Conservation (phyloP, 257 asterid species). For the Osmanthus fragrans region DNA sequence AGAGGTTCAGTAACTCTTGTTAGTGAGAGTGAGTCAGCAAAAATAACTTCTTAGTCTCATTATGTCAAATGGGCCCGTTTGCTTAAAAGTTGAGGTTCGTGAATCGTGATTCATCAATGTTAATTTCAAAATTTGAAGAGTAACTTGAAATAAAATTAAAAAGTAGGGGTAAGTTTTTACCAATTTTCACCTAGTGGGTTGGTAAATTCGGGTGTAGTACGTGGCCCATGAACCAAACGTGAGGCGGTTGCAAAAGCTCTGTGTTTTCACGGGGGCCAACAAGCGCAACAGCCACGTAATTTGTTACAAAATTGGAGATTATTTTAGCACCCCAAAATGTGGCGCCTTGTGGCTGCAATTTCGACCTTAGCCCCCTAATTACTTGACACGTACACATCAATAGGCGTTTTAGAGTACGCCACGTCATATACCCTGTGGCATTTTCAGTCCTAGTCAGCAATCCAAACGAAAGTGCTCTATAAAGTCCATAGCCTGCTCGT, state of each 20-base stretch:
- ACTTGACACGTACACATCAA: conserved; percentile 43
- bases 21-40: too few species aligned
- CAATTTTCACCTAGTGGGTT: conserved; percentile 7
- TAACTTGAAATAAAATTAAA: neutral
- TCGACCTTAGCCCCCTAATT: conserved; percentile 24
- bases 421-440: conserved; percentile 37
- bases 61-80: too few species aligned
- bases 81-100: too few species aligned
- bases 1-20: too few species aligned
- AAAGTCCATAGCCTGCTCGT: conserved; percentile 22
- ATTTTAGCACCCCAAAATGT: conserved; percentile 41
- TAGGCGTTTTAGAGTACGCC: conserved; percentile 23
- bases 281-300: conserved; percentile 29
- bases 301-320: conserved; percentile 19
- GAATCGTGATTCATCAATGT: too few species aligned
- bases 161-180: conserved; percentile 20
- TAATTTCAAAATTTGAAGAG: neutral
- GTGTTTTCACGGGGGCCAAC: conserved; percentile 20
- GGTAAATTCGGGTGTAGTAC: conserved; percentile 24
- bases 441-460: conserved; percentile 39
- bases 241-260: conserved; percentile 38
- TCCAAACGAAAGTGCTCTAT: conserved; percentile 3
- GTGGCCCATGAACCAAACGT: conserved; percentile 35
- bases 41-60: too few species aligned
- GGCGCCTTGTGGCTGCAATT: conserved; percentile 46